Evolutionary conservation across 2,329 filamentous ascomycete genomes (phyloP).

Genomic region (Sporothrix inflata): DNA sequence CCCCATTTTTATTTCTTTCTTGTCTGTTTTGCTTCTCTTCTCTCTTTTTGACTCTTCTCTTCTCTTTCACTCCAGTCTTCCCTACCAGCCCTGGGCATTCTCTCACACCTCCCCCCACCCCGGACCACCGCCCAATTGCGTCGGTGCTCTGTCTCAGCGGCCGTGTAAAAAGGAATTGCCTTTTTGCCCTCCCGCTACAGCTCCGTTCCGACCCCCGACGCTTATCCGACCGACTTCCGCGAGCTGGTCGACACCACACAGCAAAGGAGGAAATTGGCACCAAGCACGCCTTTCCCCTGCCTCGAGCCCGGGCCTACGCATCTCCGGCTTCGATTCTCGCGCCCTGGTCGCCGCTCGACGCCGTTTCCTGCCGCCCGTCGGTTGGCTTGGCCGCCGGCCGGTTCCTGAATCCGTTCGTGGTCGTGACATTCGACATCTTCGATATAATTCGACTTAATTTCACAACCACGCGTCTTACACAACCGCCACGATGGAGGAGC

Average conservation of each 20-base stretch:
- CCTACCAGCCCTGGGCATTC: background rate
- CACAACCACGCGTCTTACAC: background rate
- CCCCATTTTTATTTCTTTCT: slow-evolving; percentile 18
- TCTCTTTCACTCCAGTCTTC: background rate
- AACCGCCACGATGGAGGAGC: slow-evolving; percentile 36
- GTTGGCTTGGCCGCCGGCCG: slow-evolving; percentile 18
- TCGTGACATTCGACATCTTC: background rate
- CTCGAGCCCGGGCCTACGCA: background rate
- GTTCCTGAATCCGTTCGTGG: background rate
- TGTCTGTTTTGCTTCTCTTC: background rate
- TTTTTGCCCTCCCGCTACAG: background rate
- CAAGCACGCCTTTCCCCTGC: background rate
- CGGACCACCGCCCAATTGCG: slow-evolving; percentile 9
- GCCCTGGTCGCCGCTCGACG: background rate
- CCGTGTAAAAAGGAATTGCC: background rate
- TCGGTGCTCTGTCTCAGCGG: slow-evolving; percentile 14
- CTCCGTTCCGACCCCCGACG: background rate
- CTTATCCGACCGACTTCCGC: slow-evolving; percentile 15
- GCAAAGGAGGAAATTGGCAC: background rate
- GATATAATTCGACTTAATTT: background rate
- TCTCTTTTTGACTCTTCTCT: background rate
- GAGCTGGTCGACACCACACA: background rate
- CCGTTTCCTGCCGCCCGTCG: slow-evolving; percentile 4
- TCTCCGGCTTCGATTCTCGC: background rate
- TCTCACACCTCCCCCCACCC: background rate